Conservation (phyloP, 331 rosid genomes). For the Pyracantha coccinea region DNA sequence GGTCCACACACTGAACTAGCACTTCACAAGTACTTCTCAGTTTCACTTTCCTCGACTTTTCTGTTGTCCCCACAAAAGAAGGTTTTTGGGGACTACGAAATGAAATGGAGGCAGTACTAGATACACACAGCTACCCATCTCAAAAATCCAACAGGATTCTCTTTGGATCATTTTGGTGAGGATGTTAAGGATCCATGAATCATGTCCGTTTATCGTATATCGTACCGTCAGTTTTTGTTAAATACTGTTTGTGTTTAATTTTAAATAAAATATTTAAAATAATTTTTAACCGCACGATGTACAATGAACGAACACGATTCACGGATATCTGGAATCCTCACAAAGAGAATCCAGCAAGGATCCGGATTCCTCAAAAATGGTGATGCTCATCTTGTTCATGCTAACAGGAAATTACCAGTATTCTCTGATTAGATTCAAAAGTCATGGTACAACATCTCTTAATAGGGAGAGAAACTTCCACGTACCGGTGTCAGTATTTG, state of each 20-base stretch:
- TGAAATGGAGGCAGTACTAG: neutral
- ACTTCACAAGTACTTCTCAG: constrained; percentile 3
- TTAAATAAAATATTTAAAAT: too few relatives aligned
- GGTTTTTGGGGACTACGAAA: neutral
- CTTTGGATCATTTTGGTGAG: too few relatives aligned
- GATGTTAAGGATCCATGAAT: too few relatives aligned
- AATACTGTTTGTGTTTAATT: too few relatives aligned
- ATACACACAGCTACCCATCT: neutral
- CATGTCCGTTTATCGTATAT: too few relatives aligned
- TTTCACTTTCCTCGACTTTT: constrained; percentile 25
- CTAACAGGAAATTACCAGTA: neutral
- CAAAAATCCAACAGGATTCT: too few relatives aligned
- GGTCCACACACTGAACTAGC: constrained; percentile 16
- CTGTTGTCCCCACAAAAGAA: constrained; percentile 13
- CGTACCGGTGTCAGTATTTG: neutral
- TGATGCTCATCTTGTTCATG: neutral
- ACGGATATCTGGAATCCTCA: too few relatives aligned
- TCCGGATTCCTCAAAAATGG: neutral
- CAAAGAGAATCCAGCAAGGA: too few relatives aligned
- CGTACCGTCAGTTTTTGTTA: too few relatives aligned
- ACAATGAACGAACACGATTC: too few relatives aligned
- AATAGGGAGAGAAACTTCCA: neutral
- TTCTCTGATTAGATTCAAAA: neutral
- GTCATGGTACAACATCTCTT: neutral
- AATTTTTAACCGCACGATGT: too few relatives aligned